Evolutionary conservation across 2,329 filamentous ascomycete species (phyloP).

Genomic region (Exutisphaerella laricina): DNA sequence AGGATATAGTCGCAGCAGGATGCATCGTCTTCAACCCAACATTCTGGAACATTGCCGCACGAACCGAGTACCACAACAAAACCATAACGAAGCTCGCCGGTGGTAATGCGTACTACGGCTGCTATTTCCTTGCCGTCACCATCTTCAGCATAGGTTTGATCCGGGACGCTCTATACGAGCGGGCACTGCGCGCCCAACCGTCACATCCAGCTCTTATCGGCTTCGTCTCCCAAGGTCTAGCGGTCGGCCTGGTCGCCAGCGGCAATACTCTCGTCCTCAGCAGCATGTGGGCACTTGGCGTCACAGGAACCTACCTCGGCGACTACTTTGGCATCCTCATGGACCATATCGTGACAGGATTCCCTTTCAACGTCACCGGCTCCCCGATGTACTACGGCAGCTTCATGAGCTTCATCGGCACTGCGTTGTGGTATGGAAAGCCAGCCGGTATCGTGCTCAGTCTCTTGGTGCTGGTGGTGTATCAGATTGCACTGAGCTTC

Average conservation of each 20-base stretch:
- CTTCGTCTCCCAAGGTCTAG: constrained; percentile 55
- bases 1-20: constrained; percentile 33
- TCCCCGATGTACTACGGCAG: constrained; percentile 97
- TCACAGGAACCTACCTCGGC: constrained; percentile 93
- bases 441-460: constrained; percentile 79
- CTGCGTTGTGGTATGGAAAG: constrained; percentile 77
- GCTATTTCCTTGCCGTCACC: constrained; percentile 79
- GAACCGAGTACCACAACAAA: constrained; percentile 86
- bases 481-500: constrained; percentile 72
- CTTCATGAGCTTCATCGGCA: constrained; percentile 85
- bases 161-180: constrained; percentile 74
- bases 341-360: constrained; percentile 89
- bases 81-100: constrained; percentile 80
- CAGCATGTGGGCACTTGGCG: constrained; percentile 84
- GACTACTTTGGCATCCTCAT: constrained; percentile 99
- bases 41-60: constrained; percentile 96
- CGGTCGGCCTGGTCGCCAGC: constrained; percentile 62
- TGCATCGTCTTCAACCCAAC: constrained; percentile 92
- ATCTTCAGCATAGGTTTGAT: constrained; percentile 91
- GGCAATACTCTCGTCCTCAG: constrained; percentile 84
- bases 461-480: constrained; percentile 67
- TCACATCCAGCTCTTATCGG: constrained; percentile 66
- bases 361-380: constrained; percentile 87
- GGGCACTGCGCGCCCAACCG: constrained; percentile 70
- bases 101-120: constrained; percentile 70